phyloP scores from a whole-genome alignment of 768 basidiomycete species.

The Tylopilus rubrobrunneus region DNA sequence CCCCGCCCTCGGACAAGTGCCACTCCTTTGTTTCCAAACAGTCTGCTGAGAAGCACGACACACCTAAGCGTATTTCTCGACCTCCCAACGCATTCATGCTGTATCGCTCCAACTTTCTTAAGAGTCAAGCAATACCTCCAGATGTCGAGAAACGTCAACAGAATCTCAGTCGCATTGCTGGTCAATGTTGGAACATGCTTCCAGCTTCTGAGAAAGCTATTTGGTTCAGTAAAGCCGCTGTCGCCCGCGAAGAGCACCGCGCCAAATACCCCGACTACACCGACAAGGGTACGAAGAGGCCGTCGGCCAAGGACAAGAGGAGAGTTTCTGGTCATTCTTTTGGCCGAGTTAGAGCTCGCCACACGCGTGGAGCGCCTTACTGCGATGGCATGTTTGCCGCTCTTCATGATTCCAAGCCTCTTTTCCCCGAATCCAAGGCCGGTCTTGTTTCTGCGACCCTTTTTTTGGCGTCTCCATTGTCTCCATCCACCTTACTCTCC shows the following conservation, averaged over 20 bases:
- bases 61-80: conserved; percentile 37
- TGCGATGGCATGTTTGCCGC: conserved; percentile 13
- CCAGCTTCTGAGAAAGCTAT: conserved; percentile 29
- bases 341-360: conserved; percentile 30
- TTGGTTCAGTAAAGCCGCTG: conserved; percentile 34
- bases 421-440: conserved; percentile 5
- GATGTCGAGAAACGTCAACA: conserved; percentile 50
- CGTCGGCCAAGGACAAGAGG: conserved; percentile 24
- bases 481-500: conserved; percentile 8
- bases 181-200: conserved; percentile 49
- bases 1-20: neutral
- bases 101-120: conserved; percentile 50
- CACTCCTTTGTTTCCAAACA: conserved; percentile 3
- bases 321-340: conserved; percentile 31
- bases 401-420: neutral
- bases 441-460: neutral
- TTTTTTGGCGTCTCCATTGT: conserved; percentile 1
- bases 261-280: conserved; percentile 28
- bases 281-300: conserved; percentile 17
- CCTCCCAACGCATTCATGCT: conserved; percentile 58
- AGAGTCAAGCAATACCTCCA: conserved; percentile 38
- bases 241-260: conserved; percentile 25
- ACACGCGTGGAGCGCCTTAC: conserved; percentile 15
- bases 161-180: conserved; percentile 51
- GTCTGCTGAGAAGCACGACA: neutral